These are phyloP conservation scores for Stellera chamaejasme DNA, from an alignment of 345 rosid genomes.

Conservation along the genomic window DNA sequence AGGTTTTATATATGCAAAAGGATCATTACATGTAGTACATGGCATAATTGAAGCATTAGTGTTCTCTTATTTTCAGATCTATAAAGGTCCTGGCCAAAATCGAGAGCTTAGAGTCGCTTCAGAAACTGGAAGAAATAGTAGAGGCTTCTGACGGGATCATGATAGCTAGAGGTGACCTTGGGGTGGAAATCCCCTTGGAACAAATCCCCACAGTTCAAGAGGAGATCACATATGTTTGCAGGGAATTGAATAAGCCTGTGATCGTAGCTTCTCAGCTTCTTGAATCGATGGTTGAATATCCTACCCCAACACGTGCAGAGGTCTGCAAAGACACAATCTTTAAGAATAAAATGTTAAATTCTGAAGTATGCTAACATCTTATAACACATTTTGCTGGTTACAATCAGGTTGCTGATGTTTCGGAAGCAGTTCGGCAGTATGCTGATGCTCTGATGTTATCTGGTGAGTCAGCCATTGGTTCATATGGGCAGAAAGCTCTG, in stretches of 20 bases:
- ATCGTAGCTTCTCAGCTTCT: constrained; percentile 76
- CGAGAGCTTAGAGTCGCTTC: constrained; percentile 61
- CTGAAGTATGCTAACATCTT: neutral
- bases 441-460: constrained; percentile 74
- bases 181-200: constrained; percentile 69
- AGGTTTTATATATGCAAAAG: neutral
- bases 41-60: neutral
- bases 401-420: constrained; percentile 63
- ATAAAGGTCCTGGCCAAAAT: constrained; percentile 60
- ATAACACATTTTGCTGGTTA: constrained; percentile 4
- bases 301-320: constrained; percentile 78
- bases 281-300: constrained; percentile 74
- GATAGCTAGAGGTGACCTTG: constrained; percentile 80
- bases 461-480: constrained; percentile 70
- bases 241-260: constrained; percentile 66
- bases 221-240: constrained; percentile 35
- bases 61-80: constrained; percentile 28
- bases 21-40: neutral
- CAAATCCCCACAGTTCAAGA: constrained; percentile 65
- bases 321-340: constrained; percentile 12
- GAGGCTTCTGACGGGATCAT: constrained; percentile 66
- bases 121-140: constrained; percentile 47
- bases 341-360: neutral
- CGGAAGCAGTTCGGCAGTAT: constrained; percentile 64
- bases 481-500: constrained; percentile 53